These are phyloP conservation scores for Diaporthe sp. DNA, from an alignment of 2,329 filamentous ascomycete species.

Conservation along the genomic window DNA sequence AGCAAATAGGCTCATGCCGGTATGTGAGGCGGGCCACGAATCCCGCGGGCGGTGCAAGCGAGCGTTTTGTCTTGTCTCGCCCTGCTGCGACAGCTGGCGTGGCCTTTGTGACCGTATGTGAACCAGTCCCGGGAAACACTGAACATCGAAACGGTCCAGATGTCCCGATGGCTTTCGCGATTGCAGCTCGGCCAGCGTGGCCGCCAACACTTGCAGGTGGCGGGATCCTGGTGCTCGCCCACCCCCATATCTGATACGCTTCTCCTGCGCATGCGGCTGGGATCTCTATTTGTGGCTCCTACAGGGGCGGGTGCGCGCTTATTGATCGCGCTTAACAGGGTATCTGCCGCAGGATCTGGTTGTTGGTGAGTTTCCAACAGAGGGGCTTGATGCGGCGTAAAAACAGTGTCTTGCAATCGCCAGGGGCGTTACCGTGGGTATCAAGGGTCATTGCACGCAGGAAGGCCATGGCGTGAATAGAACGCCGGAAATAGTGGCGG, in stretches of 20 bases:
- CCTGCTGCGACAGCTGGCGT: neutral
- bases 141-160: conserved; percentile 4
- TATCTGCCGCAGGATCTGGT: neutral
- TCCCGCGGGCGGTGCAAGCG: neutral
- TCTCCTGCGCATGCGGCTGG: neutral
- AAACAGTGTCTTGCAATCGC: neutral
- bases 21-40: conserved; percentile 2
- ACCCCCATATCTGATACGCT: neutral
- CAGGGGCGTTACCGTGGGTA: neutral
- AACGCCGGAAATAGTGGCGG: neutral
- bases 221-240: neutral
- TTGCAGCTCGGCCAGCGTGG: neutral
- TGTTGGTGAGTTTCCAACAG: conserved; percentile 3
- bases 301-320: neutral
- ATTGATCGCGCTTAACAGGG: neutral
- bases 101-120: neutral
- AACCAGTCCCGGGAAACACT: neutral
- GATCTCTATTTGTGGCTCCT: neutral
- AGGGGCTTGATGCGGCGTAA: conserved; percentile 1
- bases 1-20: conserved; percentile 7
- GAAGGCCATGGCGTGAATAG: neutral
- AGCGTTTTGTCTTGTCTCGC: neutral
- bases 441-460: neutral
- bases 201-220: neutral
- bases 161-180: neutral